Conservation (phyloP, 345 rosid species). For the Noccaea bulbosa region DNA sequence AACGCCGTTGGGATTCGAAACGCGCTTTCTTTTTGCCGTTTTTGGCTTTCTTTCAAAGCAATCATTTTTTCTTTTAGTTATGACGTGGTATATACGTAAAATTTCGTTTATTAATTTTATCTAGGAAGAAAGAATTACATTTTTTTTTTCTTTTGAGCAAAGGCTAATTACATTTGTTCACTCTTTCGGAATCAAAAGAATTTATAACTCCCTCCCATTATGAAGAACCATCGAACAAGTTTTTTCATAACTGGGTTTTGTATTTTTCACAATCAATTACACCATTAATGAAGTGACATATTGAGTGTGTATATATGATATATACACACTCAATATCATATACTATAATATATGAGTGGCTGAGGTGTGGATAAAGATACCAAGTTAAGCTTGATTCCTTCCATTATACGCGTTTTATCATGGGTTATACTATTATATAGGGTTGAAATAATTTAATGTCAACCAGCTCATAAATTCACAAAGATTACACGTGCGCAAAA, state of each 20-base stretch:
- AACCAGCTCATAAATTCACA: neutral
- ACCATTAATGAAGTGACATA: constrained; percentile 20
- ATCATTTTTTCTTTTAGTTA: constrained; percentile 17
- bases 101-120: neutral
- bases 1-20: constrained; percentile 35
- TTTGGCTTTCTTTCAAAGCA: constrained; percentile 29
- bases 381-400: neutral
- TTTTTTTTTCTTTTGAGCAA: too few species aligned
- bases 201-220: neutral
- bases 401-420: constrained; percentile 4
- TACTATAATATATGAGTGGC: constrained; percentile 1
- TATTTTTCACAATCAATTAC: constrained; percentile 1
- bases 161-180: neutral
- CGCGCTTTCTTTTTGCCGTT: constrained; percentile 31
- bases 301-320: neutral
- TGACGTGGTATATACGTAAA: constrained; percentile 35
- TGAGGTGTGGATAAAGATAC: neutral
- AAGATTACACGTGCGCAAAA: neutral
- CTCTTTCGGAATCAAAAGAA: neutral
- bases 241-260: neutral
- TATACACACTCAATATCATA: too few species aligned
- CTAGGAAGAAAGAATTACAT: neutral
- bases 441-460: neutral
- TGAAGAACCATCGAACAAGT: neutral
- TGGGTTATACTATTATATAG: neutral